Evolutionary conservation across 2,329 filamentous ascomycete species (phyloP).

Genomic region (Falciphora oryzae): DNA sequence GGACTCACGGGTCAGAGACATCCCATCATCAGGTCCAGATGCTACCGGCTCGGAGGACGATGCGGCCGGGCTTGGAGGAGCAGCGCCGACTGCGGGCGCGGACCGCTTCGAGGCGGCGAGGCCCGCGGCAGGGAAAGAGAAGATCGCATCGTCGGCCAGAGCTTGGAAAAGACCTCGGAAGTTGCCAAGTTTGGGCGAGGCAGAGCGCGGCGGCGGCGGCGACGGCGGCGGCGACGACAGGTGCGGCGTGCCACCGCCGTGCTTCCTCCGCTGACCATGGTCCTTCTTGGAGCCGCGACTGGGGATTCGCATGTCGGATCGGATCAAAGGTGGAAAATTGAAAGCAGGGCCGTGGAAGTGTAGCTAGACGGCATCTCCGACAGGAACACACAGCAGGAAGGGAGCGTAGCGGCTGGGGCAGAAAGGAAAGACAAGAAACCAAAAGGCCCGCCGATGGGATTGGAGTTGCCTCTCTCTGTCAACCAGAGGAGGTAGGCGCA

Average conservation of each 20-base stretch:
- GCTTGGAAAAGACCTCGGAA: slow-evolving; percentile 8
- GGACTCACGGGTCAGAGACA: not conserved
- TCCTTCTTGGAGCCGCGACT: not conserved
- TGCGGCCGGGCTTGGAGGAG: not conserved
- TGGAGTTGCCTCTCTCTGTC: too few species aligned
- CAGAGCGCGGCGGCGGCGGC: slow-evolving; percentile 2
- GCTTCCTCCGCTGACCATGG: not conserved
- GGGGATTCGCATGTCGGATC: not conserved
- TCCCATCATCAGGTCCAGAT: not conserved
- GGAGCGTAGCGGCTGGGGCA: too few species aligned
- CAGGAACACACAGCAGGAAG: not conserved
- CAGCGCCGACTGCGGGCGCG: not conserved
- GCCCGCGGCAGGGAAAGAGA: too few species aligned
- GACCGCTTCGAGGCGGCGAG: not conserved
- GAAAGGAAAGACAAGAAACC: not conserved
- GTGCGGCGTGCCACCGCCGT: too few species aligned
- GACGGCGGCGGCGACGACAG: not conserved
- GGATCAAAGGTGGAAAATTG: not conserved
- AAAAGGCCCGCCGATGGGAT: too few species aligned
- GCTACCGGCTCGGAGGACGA: not conserved
- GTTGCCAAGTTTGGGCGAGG: slow-evolving; percentile 14
- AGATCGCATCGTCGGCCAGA: not conserved
- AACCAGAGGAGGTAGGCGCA: too few species aligned
- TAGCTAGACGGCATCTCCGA: not conserved
- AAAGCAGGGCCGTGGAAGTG: not conserved